Conservation (phyloP, 805 yeast species). For the Starmerella khaoyaiensis region DNA sequence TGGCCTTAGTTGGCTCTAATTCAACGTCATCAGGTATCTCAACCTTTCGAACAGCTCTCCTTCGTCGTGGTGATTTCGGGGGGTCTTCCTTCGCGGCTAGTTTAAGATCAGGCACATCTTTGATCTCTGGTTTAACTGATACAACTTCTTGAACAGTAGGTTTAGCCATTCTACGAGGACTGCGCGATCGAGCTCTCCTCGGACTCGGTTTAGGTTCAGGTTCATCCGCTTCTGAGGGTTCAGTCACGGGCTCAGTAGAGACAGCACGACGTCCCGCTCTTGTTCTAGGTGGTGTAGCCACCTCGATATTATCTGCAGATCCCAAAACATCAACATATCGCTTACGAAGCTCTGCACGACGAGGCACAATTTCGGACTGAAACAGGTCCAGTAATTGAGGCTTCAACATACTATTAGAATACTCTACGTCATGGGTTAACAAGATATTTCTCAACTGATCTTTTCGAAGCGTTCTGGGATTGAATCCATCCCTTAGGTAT, state of each 20-base stretch:
- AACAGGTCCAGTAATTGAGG: slow-evolving; percentile 49
- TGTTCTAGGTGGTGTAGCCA: slow-evolving; percentile 24
- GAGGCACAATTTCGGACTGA: slow-evolving; percentile 40
- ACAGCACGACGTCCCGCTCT: background rate
- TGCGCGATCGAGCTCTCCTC: slow-evolving; percentile 1
- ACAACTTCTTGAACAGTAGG: background rate
- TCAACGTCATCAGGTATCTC: slow-evolving; percentile 7
- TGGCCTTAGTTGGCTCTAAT: slow-evolving; percentile 1
- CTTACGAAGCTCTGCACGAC: slow-evolving; percentile 33
- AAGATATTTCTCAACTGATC: slow-evolving; percentile 59
- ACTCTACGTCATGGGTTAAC: slow-evolving; percentile 46
- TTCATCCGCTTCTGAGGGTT: background rate
- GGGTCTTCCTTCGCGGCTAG: slow-evolving; percentile 2
- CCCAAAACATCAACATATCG: slow-evolving; percentile 27
- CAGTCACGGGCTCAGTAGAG: slow-evolving; percentile 3
- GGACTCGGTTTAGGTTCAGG: slow-evolving; percentile 1
- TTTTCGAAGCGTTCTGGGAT: slow-evolving; percentile 51
- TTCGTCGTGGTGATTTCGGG: slow-evolving; percentile 10
- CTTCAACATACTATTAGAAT: slow-evolving; percentile 55
- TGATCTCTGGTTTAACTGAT: slow-evolving; percentile 1
- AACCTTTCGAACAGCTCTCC: slow-evolving; percentile 11
- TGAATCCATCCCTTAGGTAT: slow-evolving; percentile 38
- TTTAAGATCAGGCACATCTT: background rate
- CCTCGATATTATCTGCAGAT: slow-evolving; percentile 31
- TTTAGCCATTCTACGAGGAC: background rate